Evolutionary conservation across 192 early-diverging fungal species (phyloP), one percentile per base, ranked within the genome.

Genomic region (Entomortierella lignicola): DNA sequence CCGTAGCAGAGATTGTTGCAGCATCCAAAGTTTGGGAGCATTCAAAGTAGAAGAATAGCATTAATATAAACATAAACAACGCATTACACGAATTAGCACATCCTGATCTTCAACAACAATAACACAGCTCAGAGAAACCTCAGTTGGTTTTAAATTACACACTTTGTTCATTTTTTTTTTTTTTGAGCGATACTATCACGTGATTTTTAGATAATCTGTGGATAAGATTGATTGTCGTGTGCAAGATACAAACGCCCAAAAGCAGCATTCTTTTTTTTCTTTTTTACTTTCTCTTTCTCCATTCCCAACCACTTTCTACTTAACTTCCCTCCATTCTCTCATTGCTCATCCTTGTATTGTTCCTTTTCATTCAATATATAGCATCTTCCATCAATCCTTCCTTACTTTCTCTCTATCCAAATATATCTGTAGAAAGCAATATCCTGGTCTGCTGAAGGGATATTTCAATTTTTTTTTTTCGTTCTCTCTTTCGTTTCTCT

Each of bases 1-100:
- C 89, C 15, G 87, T 98, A n/a, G 94, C 92, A 8, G 94, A 95
- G 77, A 92, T 98, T 55, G 82, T 94, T 29, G 66, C 74, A 15
- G 74, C 74, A 34, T 69, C 74, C 51, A 77, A 77, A 42, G 66
- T 77, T 60, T 77, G 60, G 60, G 74, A 77, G 26, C 74, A 77
- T 50, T 31, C 41, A 21, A 71, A 71, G 60, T 71, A 62, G 20
- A 54, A 18, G 21, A 27, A 42, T n/a, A n/a, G n/a, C n/a, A n/a
- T n/a, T n/a, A n/a, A 43, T 47, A 61, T 23, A 41, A 52, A 53
- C 21, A 29, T 8, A 30, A 30, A 27, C 52, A 55, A 29, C 17
- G 21, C 47, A 50, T 23, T 50, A 50, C 17, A 50, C 18, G 15
- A 4, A 7, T 10, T 37, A 4, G 10, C 34, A 7, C 34, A 7